Base-by-base conservation (phyloP, 2,329 filamentous ascomycete species). In the Aspergillus pseudonomiae region DNA sequence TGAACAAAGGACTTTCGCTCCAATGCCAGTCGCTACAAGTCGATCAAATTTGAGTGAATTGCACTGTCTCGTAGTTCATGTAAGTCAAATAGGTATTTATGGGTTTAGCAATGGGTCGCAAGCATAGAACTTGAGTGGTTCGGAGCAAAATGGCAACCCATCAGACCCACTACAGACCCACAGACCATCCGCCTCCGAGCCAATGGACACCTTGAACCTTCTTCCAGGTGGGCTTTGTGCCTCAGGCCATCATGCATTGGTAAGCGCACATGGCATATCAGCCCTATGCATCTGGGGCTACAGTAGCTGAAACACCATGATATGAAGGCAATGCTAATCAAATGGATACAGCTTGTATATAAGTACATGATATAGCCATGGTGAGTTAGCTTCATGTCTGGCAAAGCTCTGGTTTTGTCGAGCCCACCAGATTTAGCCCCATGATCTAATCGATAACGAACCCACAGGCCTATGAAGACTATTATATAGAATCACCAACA, bases 61-160 rank as follows among this genome's bases (percentile, higher is more conserved):
- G 1, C 6, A 19, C 2, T 41, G 6, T 2, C 2, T 2, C 16
- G 1, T 41, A 2, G 1, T 3, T 19, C 7, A 41, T 19, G 7
- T 1, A 9, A 2, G 4, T 19, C 16, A 19, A 16, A 41, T 41
- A 9, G 36, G 16, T 41, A 19, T 19, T 19, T 7, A 41, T 41
- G 36, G 6, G 19, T 19, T 41, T 41, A 19, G 36, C 36, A 41
- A 41, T 41, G 36, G 16, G 36, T 41, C 36, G 36, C 36, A 41
- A 19, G 34, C 6, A 36, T 16, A 14, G 34, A 16, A 6, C 16
- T 5, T 41, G 6, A 41, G 16, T 41, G 39, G 39, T 7, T 41
- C 39, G 39, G 39, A 41, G 39, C 6, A 41, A n/a, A 41, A 10
- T 36, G 34, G 34, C 34, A 28, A 28, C 5, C 26, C 4, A 28